phyloP scores from a whole-genome alignment of 2,329 filamentous ascomycete species.

The Aspergillus bombycis region DNA sequence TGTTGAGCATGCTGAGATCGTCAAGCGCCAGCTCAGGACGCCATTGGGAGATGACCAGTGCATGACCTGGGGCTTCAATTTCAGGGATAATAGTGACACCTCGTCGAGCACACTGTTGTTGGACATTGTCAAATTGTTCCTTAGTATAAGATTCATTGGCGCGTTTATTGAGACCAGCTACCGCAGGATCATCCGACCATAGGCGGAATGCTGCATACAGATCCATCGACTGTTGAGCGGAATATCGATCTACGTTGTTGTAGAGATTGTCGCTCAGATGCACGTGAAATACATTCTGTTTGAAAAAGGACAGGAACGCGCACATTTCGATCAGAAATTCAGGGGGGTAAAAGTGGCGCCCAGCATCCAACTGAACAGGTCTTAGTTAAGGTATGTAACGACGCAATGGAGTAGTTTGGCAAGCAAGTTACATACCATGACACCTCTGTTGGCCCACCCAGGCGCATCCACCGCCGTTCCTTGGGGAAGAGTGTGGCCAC shows the following conservation, averaged over 20 bases:
- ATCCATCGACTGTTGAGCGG: conserved; percentile 46
- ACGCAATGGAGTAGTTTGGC: conserved; percentile 27
- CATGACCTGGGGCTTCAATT: conserved; percentile 60
- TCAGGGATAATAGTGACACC: conserved; percentile 61
- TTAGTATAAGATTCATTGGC: conserved; percentile 58
- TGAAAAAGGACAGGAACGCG: conserved; percentile 61
- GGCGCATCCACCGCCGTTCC: conserved; percentile 53
- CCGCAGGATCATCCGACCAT: conserved; percentile 50
- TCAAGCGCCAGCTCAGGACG: conserved; percentile 55
- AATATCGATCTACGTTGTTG: conserved; percentile 44
- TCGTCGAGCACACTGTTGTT: conserved; percentile 52
- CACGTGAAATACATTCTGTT: conserved; percentile 60
- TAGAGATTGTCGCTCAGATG: conserved; percentile 60
- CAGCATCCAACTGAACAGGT: conserved; percentile 43
- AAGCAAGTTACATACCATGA: conserved; percentile 39
- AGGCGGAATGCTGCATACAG: conserved; percentile 59
- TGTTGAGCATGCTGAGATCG: conserved; percentile 56
- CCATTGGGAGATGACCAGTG: conserved; percentile 59
- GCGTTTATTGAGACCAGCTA: conserved; percentile 54
- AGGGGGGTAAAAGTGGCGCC: conserved; percentile 57
- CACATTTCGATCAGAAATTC: conserved; percentile 59
- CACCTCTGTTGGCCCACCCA: conserved; percentile 53
- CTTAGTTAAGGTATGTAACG: background rate
- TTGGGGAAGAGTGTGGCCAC: conserved; percentile 41
- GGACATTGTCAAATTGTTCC: conserved; percentile 54